Base-by-base conservation (phyloP, 225 moss, liverwort and hornwort genomes). In the Polytrichum formosum region DNA sequence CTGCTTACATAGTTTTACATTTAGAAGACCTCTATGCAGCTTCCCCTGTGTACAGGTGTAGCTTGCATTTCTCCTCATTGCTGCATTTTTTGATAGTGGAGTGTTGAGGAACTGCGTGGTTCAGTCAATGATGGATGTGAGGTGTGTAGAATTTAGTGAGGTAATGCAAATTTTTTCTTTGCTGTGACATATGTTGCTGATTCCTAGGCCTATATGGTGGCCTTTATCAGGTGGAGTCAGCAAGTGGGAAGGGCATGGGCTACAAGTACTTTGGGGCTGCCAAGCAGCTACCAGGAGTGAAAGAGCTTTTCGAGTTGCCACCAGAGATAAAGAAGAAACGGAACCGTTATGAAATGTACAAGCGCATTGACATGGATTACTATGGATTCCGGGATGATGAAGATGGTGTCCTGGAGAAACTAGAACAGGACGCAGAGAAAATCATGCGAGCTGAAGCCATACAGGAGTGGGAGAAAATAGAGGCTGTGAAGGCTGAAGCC, bases 371-470 rank as follows among this genome's bases (percentile, higher is more conserved):
- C 70, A 91, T 91, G 56, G 94, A 98, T 80, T 98, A 98, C 63
- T 94, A 98, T 76, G 98, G 98, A 21, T 98, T 94, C 70, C 90
- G 98, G 64, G 98, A 98, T 73, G 98, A 98, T 27, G 94, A 98
- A 73, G 98, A 98, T 75, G 98, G 98, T 26, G 68, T 98, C 37
- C 72, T 98, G 54, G 98, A 94, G 76, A 87, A 88, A 59, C 71
- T 94, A 67, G 98, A 98, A 78, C 80, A 69, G 37, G 94, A 78
- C 30, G 98, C 92, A 33, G 98, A 98, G 81, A 85, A 82, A 68
- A 81, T 85, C 55, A 92, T 98, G 64, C 85, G 91, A 59, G 85
- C 82, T 20, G 82, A 65, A 62, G 91, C 94, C 66, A 71, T 98
- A 28, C 88, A 90, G 64, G 98, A 94, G 66, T 94, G 92, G 94